Conservation (phyloP, 176 grass and related monocot species). For the Canna indica region DNA sequence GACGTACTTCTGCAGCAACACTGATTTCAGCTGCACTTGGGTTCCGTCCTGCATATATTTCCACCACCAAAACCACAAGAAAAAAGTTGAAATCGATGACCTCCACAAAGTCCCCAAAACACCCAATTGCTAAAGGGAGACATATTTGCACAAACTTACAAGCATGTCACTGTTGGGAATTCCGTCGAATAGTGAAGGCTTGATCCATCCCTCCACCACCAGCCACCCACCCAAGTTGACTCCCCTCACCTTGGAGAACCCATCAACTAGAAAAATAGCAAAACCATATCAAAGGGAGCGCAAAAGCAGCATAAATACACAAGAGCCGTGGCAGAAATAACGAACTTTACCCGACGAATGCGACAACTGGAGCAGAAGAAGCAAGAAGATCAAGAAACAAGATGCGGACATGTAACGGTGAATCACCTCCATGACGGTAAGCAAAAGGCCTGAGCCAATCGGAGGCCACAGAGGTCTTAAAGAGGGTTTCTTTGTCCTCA, state of each 20-base stretch:
- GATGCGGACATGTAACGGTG: slow-evolving; percentile 10
- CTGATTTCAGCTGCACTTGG: slow-evolving; percentile 73
- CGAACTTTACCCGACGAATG: slow-evolving; percentile 11
- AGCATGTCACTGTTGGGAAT: slow-evolving; percentile 80
- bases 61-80: slow-evolving; percentile 1
- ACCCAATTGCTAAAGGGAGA: not conserved
- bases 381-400: slow-evolving; percentile 17
- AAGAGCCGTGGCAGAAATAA: not conserved
- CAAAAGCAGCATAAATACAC: not conserved
- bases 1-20: slow-evolving; percentile 54
- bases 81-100: slow-evolving; percentile 7
- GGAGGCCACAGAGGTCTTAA: not conserved
- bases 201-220: slow-evolving; percentile 86
- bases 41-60: slow-evolving; percentile 49
- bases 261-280: slow-evolving; percentile 24
- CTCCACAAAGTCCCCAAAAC: not conserved
- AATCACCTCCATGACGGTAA: slow-evolving; percentile 4
- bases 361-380: slow-evolving; percentile 15
- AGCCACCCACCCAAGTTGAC: slow-evolving; percentile 89
- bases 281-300: not conserved
- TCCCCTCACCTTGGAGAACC: slow-evolving; percentile 51
- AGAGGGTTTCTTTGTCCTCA: slow-evolving; percentile 5
- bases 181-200: slow-evolving; percentile 66
- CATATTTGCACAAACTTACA: slow-evolving; percentile 23
- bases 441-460: not conserved